Evolutionary conservation across 345 rosid genomes (phyloP).

Genomic region (Trapa incisa): DNA sequence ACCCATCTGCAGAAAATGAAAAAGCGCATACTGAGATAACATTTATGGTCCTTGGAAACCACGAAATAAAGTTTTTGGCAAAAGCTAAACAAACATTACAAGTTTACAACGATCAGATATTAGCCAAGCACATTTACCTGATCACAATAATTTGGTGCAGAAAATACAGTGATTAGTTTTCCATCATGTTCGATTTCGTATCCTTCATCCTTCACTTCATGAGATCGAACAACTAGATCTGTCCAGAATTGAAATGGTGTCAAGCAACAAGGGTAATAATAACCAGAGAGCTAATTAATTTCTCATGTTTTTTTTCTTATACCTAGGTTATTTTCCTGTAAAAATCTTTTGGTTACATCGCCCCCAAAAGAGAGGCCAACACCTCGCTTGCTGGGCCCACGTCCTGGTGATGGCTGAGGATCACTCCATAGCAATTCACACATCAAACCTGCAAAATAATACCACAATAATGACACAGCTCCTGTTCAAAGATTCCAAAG

Average conservation of each 20-base stretch:
- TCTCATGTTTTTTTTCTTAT: background rate
- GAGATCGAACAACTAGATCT: conserved; percentile 92
- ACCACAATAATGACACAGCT: background rate
- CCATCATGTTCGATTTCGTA: conserved; percentile 97
- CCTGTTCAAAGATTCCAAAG: background rate
- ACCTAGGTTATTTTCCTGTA: conserved; percentile 91
- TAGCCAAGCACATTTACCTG: conserved; percentile 42
- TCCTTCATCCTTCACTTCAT: conserved; percentile 97
- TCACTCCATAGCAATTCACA: conserved; percentile 98
- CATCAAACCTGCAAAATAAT: conserved; percentile 65
- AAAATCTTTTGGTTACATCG: conserved; percentile 75
- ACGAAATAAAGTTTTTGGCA: too few species aligned
- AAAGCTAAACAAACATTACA: background rate
- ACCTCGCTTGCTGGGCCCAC: conserved; percentile 98
- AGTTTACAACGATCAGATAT: background rate
- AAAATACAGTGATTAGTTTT: conserved; percentile 87
- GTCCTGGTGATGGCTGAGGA: conserved; percentile 89
- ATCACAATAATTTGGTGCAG: conserved; percentile 98
- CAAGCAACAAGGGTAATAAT: background rate
- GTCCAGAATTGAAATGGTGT: conserved; percentile 9
- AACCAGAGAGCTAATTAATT: background rate
- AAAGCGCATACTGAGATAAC: background rate
- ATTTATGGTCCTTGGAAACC: background rate
- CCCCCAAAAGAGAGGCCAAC: conserved; percentile 94
- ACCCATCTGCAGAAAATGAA: conserved; percentile 61